Conservation (phyloP, 2,329 filamentous ascomycete species). For the Colletotrichum liriopes region DNA sequence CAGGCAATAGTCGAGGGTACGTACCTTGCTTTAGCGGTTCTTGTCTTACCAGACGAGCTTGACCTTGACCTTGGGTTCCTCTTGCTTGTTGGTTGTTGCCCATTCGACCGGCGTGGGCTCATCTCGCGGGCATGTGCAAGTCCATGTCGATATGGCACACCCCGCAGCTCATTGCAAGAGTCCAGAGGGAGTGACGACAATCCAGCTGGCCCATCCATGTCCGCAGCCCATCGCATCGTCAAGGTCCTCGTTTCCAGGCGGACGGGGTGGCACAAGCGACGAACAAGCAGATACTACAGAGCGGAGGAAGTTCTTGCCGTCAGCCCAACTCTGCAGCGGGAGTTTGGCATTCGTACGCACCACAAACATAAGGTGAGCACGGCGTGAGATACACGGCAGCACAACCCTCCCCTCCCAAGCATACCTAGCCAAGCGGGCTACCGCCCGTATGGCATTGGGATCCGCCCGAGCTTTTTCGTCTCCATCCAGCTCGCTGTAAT, state of each 20-base stretch:
- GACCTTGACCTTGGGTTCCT: not conserved
- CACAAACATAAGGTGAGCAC: slow-evolving; percentile 11
- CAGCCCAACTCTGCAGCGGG: not conserved
- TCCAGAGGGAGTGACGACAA: not conserved
- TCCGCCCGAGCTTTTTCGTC: slow-evolving; percentile 15
- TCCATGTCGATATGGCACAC: not conserved
- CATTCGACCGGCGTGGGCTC: not conserved
- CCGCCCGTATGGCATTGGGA: slow-evolving; percentile 10
- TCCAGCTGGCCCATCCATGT: not conserved
- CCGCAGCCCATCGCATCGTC: not conserved
- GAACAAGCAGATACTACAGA: not conserved
- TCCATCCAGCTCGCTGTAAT: slow-evolving; percentile 7
- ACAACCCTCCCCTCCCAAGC: not conserved
- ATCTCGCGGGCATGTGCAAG: not conserved
- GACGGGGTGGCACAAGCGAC: not conserved
- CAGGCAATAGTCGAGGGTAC: not conserved
- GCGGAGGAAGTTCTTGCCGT: not conserved
- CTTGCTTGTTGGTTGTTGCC: not conserved
- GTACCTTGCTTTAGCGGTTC: not conserved
- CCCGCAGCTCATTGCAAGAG: too few species aligned
- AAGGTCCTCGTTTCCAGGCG: slow-evolving; percentile 1
- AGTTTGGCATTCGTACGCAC: not conserved
- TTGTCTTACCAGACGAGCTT: not conserved
- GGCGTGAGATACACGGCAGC: slow-evolving; percentile 12
- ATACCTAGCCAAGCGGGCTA: not conserved